A percentile compares a stretch with the other conserved stretches of the same genome.
phyloP scores from a whole-genome alignment of 2,329 filamentous ascomycete species.

The Aspergillus sp. region DNA sequence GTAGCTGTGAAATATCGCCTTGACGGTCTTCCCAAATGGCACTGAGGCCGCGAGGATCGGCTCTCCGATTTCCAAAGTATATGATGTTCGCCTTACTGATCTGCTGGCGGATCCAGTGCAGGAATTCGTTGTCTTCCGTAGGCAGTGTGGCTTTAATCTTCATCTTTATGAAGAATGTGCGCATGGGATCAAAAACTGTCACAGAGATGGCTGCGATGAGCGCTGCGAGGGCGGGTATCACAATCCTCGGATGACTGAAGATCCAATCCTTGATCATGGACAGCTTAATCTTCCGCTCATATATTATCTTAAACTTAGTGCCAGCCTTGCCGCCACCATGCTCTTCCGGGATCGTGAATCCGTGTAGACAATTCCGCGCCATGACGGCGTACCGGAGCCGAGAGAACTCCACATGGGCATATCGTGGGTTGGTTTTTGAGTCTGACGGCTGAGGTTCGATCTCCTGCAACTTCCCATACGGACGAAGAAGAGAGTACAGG shows the following conservation, averaged over 20 bases:
- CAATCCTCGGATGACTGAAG: conserved; percentile 74
- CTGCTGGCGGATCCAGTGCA: conserved; percentile 74
- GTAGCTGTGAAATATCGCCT: conserved; percentile 71
- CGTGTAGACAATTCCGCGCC: conserved; percentile 89
- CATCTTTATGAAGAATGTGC: conserved; percentile 83
- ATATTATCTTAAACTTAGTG: conserved; percentile 73
- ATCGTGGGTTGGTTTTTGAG: conserved; percentile 76
- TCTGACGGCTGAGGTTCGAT: conserved; percentile 77
- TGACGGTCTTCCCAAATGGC: conserved; percentile 85
- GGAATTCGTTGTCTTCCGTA: conserved; percentile 64
- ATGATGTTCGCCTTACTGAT: conserved; percentile 40
- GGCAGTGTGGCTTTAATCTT: conserved; percentile 75
- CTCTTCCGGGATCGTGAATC: conserved; percentile 62
- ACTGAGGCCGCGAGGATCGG: conserved; percentile 62
- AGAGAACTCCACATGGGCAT: conserved; percentile 71
- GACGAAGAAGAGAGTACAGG: conserved; percentile 78
- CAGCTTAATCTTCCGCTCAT: conserved; percentile 69
- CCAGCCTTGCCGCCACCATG: conserved; percentile 67
- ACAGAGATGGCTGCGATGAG: conserved; percentile 77
- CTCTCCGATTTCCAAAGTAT: conserved; percentile 40
- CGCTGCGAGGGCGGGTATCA: conserved; percentile 75
- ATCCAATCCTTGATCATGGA: conserved; percentile 85
- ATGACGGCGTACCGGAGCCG: conserved; percentile 70
- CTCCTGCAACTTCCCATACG: conserved; percentile 83
- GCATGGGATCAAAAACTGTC: conserved; percentile 85